Percentiles rank a stretch among this genome's conserved stretches.
These are phyloP conservation scores for Coemansia sp. DNA, from an alignment of 192 early-diverging fungal genomes.

Conservation along the genomic window DNA sequence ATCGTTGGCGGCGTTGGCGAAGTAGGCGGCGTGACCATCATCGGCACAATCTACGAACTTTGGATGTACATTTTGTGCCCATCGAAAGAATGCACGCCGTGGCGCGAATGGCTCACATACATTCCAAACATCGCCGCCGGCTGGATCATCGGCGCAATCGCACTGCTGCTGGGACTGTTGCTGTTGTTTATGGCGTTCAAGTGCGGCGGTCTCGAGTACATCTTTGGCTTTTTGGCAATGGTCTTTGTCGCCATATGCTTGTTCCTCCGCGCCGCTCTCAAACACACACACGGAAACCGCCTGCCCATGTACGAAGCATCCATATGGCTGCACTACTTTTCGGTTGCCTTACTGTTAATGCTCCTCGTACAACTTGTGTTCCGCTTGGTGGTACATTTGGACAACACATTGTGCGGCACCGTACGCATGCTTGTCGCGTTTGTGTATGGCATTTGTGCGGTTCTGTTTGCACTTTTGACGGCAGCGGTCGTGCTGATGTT, in stretches of 20 bases:
- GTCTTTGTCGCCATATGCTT: conserved; percentile 29
- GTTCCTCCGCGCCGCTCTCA: conserved; percentile 37
- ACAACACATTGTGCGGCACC: conserved; percentile 36
- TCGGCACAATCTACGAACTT: conserved; percentile 35
- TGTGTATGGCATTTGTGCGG: conserved; percentile 26
- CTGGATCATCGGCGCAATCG: conserved; percentile 43
- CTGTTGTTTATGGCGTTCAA: conserved; percentile 43
- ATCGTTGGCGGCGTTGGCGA: conserved; percentile 42
- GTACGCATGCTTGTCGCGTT: conserved; percentile 31
- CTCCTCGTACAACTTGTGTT: conserved; percentile 46
- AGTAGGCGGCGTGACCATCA: conserved; percentile 40
- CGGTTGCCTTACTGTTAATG: conserved; percentile 29
- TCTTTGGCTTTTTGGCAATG: conserved; percentile 45
- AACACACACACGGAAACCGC: conserved; percentile 13
- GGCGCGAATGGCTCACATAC: conserved; percentile 55
- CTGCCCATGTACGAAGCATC: conserved; percentile 49
- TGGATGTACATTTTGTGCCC: conserved; percentile 55
- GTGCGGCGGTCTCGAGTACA: conserved; percentile 46
- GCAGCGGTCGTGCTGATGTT: conserved; percentile 50
- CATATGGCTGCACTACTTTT: conserved; percentile 51
- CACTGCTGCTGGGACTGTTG: conserved; percentile 32
- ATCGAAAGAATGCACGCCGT: conserved; percentile 38
- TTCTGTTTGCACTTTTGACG: conserved; percentile 36
- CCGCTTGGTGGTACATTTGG: conserved; percentile 43
- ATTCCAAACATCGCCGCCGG: conserved; percentile 48